Base-by-base conservation (phyloP, 1,284 basidiomycete genomes). In the Wallemia mellicola region DNA sequence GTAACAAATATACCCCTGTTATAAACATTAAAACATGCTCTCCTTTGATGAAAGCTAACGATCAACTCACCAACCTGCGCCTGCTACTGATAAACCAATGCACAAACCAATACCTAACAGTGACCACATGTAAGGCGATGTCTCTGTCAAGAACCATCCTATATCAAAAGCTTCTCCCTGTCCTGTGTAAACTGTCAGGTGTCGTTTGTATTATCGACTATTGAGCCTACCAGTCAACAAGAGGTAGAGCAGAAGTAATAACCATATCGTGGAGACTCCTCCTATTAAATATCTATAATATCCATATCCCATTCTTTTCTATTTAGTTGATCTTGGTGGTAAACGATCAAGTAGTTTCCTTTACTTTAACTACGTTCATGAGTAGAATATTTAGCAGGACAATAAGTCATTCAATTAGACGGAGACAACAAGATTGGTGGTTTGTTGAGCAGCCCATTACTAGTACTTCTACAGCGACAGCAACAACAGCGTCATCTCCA, bases 1-100 rank as follows among this genome's bases (percentile, higher is more conserved):
- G 92, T 96, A 62, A 96, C 76, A 74, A 94, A 91, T 71, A 98
- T 98, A 60, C 92, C 92, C 91, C 91, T 96, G 65, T n/a, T n/a
- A n/a, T n/a, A n/a, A n/a, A n/a, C n/a, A n/a, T n/a, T n/a, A n/a
- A n/a, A n/a, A n/a, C n/a, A n/a, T n/a, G n/a, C n/a, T n/a, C n/a
- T n/a, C n/a, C n/a, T n/a, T n/a, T n/a, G n/a, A n/a, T n/a, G n/a
- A n/a, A n/a, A n/a, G n/a, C n/a, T n/a, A n/a, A n/a, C n/a, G n/a
- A n/a, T n/a, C n/a, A 15, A 75, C 83, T 63, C 62, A 92, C 92
- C 92, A 96, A 71, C 85, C 92, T 57, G 92, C 92, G 61, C 92
- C 94, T 2, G 89, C 72, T 3, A 95, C 91, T 65, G 85, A 89
- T 57, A 98, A 69, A 1, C 94, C 92, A 62, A 95, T 88, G 68